Percentiles rank a stretch among this genome's conserved stretches.
phyloP scores from a whole-genome alignment of 495 filamentous ascomycete genomes.

The Neurospora africana region DNA sequence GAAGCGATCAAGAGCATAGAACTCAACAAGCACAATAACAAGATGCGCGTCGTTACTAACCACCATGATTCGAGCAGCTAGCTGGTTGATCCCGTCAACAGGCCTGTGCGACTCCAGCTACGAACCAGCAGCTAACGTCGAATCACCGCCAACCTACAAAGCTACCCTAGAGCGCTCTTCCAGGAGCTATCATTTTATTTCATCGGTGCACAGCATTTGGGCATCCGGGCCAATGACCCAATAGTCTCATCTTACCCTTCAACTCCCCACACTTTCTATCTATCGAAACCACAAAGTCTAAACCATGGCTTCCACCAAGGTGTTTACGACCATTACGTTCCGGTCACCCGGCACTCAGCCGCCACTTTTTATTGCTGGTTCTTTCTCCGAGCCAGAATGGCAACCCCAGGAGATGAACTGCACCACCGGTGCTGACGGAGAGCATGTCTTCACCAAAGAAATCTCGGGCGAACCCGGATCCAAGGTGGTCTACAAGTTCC shows the following conservation, averaged over 20 bases:
- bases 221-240: constrained; percentile 5
- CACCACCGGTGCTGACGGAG: constrained; percentile 30
- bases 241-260: background rate
- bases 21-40: background rate
- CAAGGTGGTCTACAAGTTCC: constrained; percentile 61
- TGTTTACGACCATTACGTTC: constrained; percentile 46
- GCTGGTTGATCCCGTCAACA: background rate
- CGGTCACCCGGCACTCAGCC: constrained; percentile 44
- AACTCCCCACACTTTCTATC: background rate
- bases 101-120: background rate
- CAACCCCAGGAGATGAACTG: constrained; percentile 47
- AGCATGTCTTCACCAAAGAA: constrained; percentile 35
- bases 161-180: background rate
- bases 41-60: background rate
- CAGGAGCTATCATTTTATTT: background rate
- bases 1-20: background rate
- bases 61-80: background rate
- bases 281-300: constrained; percentile 4
- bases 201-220: constrained; percentile 1
- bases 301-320: constrained; percentile 29
- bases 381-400: constrained; percentile 57
- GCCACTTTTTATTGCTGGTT: constrained; percentile 55
- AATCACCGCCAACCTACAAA: background rate
- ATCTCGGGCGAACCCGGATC: constrained; percentile 34
- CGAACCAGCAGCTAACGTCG: background rate